A percentile compares a stretch with the other conserved stretches of the same genome.
These are phyloP conservation scores for Coprinopsis sp. DNA, from an alignment of 768 basidiomycete species.

Conservation along the genomic window DNA sequence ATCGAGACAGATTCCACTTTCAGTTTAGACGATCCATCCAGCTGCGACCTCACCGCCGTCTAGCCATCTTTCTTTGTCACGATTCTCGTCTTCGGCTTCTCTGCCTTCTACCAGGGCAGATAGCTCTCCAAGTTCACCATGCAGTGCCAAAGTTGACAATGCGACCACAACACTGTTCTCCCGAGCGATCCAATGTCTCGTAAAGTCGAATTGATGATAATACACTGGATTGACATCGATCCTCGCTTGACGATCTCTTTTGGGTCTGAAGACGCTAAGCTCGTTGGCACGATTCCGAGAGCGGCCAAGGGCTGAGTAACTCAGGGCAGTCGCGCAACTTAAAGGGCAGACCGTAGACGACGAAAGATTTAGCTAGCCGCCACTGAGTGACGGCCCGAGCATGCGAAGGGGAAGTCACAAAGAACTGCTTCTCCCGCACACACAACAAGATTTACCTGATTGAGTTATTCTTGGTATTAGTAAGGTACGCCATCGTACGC, in stretches of 20 bases:
- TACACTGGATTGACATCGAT: constrained; percentile 89
- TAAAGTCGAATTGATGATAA: constrained; percentile 75
- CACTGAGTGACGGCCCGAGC: no score
- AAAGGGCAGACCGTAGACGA: constrained; percentile 88
- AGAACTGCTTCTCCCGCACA: constrained; percentile 95
- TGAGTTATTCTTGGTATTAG: no score
- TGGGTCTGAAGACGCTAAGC: constrained; percentile 75
- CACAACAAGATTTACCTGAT: constrained; percentile 95
- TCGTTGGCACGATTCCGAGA: constrained; percentile 33
- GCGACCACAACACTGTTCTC: constrained; percentile 91
- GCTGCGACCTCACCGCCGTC: constrained; percentile 36
- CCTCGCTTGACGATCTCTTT: constrained; percentile 94
- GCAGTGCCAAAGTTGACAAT: constrained; percentile 81
- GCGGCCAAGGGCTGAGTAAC: constrained; percentile 59
- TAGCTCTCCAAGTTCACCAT: constrained; percentile 67
- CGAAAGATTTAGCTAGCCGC: constrained; percentile 72
- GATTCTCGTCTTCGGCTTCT: constrained; percentile 35
- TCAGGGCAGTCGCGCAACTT: constrained; percentile 77
- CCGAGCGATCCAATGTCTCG: constrained; percentile 63
- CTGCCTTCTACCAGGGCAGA: constrained; percentile 60
- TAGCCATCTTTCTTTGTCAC: constrained; percentile 61
- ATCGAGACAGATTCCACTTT: constrained; percentile 29
- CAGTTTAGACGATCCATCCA: constrained; percentile 63
- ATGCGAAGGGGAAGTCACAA: constrained; percentile 79
- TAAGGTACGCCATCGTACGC: no score